These are phyloP conservation scores for Taiwanofungus camphoratus DNA, from an alignment of 1,284 basidiomycete species.

Conservation along the genomic window DNA sequence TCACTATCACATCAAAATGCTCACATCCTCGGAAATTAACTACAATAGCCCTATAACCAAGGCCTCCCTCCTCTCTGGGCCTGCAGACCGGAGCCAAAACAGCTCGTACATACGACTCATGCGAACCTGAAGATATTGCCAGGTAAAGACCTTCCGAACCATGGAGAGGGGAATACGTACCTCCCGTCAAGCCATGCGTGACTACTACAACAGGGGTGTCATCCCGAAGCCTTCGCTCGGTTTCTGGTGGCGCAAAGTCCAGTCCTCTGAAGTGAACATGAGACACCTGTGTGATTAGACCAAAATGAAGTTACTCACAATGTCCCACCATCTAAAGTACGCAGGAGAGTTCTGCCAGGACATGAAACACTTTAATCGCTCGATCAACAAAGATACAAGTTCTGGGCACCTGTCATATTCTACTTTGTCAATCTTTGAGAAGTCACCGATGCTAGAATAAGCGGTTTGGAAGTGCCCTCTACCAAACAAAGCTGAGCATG, in stretches of 20 bases:
- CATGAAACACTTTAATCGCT: neutral
- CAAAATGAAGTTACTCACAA: conserved; percentile 38
- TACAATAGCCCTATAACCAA: conserved; percentile 85
- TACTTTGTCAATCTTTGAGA: conserved; percentile 67
- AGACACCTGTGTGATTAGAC: conserved; percentile 1
- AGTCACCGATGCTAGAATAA: conserved; percentile 66
- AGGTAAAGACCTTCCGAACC: conserved; percentile 9
- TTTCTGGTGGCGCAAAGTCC: conserved; percentile 60
- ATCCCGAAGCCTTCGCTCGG: conserved; percentile 46
- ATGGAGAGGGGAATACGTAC: conserved; percentile 30
- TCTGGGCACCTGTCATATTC: conserved; percentile 57
- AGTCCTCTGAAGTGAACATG: conserved; percentile 45
- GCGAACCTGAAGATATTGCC: conserved; percentile 51
- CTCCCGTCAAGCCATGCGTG: conserved; percentile 85
- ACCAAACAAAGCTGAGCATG: conserved; percentile 6
- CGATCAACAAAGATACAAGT: neutral
- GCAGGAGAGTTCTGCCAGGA: conserved; percentile 49
- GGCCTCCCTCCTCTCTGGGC: conserved; percentile 66
- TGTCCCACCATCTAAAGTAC: conserved; percentile 65
- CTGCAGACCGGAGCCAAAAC: conserved; percentile 68
- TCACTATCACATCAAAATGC: conserved; percentile 5
- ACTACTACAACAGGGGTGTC: conserved; percentile 81
- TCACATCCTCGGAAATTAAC: conserved; percentile 92
- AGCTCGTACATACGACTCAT: conserved; percentile 86
- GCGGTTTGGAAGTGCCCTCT: conserved; percentile 72